Percentiles rank a stretch among this genome's conserved stretches.
These are phyloP conservation scores for Salisapilia sapeloensis DNA, from an alignment of 352 stramenopile genomes.

Conservation along the genomic window DNA sequence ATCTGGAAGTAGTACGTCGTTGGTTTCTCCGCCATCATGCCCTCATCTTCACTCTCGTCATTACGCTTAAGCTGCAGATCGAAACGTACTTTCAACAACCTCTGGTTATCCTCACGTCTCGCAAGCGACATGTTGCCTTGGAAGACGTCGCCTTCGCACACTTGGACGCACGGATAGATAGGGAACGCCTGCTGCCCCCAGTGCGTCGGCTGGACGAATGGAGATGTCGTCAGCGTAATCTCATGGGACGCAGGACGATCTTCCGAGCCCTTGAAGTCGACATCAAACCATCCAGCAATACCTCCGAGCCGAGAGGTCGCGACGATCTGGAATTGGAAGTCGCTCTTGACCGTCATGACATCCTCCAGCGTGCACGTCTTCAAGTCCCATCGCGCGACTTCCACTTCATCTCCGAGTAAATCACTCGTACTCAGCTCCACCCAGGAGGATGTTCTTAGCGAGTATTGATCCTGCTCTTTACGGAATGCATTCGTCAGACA, in stretches of 20 bases:
- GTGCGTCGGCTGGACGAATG: slow-evolving; percentile 79
- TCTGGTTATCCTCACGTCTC: slow-evolving; percentile 71
- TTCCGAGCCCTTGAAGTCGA: slow-evolving; percentile 91
- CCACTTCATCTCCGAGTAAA: slow-evolving; percentile 70
- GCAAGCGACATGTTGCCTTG: slow-evolving; percentile 54
- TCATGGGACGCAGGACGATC: slow-evolving; percentile 58
- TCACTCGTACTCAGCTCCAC: slow-evolving; percentile 51
- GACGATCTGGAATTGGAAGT: slow-evolving; percentile 66
- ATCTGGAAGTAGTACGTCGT: slow-evolving; percentile 69
- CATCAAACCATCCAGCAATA: slow-evolving; percentile 98
- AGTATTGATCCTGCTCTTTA: slow-evolving; percentile 81
- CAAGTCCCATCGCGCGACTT: slow-evolving; percentile 69
- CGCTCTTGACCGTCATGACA: slow-evolving; percentile 52
- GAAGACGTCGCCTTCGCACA: slow-evolving; percentile 65
- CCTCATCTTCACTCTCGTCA: slow-evolving; percentile 28
- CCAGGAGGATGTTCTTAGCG: slow-evolving; percentile 72
- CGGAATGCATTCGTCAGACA: slow-evolving; percentile 78
- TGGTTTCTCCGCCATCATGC: slow-evolving; percentile 18
- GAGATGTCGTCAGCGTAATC: slow-evolving; percentile 83
- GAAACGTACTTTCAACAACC: slow-evolving; percentile 82
- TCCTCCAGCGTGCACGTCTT: slow-evolving; percentile 74
- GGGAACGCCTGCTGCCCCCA: slow-evolving; percentile 81
- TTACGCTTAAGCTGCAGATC: slow-evolving; percentile 50
- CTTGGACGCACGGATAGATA: slow-evolving; percentile 66
- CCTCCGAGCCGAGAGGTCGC: slow-evolving; percentile 83